Base-by-base conservation (phyloP, 2,329 filamentous ascomycete species). In the Diaporthe sp. region DNA sequence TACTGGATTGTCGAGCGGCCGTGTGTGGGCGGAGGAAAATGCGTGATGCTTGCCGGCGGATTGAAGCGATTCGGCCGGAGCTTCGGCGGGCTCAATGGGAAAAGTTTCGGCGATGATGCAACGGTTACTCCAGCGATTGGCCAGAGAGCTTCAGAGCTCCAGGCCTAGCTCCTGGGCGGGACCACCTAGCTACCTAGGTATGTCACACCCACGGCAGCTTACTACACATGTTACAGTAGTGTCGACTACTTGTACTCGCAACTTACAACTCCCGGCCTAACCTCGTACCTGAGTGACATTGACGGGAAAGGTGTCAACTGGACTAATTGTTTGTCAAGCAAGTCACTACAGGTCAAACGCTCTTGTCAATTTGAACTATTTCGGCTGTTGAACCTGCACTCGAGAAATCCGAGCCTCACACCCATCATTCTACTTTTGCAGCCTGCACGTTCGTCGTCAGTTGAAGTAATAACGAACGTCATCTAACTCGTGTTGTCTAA, bases 101-200 rank as follows among this genome's bases (percentile, higher is more conserved):
- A 65, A 65, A 57, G 71, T 73, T 73, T 65, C 58, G 70, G 70
- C 70, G 44, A 70, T 73, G 70, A 73, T 73, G 70, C 49, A 73
- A 65, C 46, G 46, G 46, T 61, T 39, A 5, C 69, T 53, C 4
- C 13, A 42, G n/a, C 44, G n/a, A 65, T 65, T 65, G 58, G 58
- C 58, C 46, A 55, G 57, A 37, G 68, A 61, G 70, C 70, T 44
- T 57, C 19, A 51, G 44, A 71, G 65, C 65, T 55, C 53, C 53
- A 31, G 42, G 68, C 31, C 19, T 71, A 59, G 51, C 68, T 55
- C 42, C 70, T 19, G 34, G 5, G 10, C n/a, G 34, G 44, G 71
- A 57, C 58, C 46, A 37, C 44, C 58, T 42, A 19, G n/a, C 44
- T 51, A 37, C 44, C 57, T 42, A 17, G n/a, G 28, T 49, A 34